Base-by-base conservation (phyloP, 2,329 filamentous ascomycete species). In the Colletotrichum sp. region DNA sequence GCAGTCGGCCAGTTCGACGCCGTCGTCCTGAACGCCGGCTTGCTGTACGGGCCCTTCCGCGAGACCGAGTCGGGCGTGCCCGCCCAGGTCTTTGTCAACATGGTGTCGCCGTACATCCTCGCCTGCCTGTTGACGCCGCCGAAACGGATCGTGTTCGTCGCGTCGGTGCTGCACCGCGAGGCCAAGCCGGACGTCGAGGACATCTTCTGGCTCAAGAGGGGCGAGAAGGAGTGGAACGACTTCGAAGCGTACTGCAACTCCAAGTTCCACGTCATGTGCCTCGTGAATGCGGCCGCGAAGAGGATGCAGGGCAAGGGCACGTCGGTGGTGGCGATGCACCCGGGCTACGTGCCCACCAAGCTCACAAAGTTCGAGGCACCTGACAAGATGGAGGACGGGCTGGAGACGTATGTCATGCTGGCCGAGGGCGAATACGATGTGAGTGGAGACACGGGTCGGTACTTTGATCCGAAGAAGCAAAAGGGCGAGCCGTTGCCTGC, bases 301-400 rank as follows among this genome's bases (percentile, higher is more conserved):
- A 76, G 79, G 8, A 72, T 78, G n/a, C 63, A 66, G 63, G 63
- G 36, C 63, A 69, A 77, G 52, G 55, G 63, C 49, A 76, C 70
- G 3, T 79, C 78, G 4, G 79, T 80, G 8, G 62, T 69, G n/a
- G 32, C 75, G 5, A 65, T 81, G 65, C 78, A 81, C 32, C 80
- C 79, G 34, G 79, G 80, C 8, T 80, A 71, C 25, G 78, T 80
- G 25, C 66, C 79, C 4, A 81, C 79, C 12, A 80, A 80, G 71
- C 67, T 69, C 66, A 69, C 66, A 29, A 59, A 59, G 44, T 69
- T 81, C 65, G 76, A 65, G 1, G 78, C 74, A 4, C 19, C 71
- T 0, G 77, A 68, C 11, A 80, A 77, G 55, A 69, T 80, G 61
- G 77, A 80, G n/a, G 79, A 63, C 61, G 61, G 61, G 61, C 29